Conservation (phyloP, 352 stramenopile genomes). For the Stephanocyclus meneghinianus region DNA sequence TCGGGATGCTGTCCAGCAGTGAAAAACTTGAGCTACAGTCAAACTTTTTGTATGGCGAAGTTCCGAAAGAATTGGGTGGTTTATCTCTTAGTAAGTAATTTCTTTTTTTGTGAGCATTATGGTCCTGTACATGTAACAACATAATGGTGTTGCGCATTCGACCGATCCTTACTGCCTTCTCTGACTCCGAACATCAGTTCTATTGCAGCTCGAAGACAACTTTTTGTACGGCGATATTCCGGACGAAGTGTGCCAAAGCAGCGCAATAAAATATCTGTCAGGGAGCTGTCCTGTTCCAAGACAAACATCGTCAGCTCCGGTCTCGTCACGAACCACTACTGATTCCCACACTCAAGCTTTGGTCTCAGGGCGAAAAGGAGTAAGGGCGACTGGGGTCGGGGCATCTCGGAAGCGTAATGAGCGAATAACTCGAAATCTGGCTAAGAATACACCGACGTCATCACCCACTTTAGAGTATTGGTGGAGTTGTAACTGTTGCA, state of each 20-base stretch:
- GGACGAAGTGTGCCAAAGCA: conserved; percentile 28
- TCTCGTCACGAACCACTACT: not conserved
- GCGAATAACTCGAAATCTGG: not conserved
- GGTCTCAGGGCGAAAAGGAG: not conserved
- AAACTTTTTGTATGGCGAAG: conserved; percentile 40
- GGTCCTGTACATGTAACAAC: too few relatives aligned
- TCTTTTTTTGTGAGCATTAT: conserved; percentile 3
- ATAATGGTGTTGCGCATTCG: conserved; percentile 6
- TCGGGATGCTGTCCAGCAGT: conserved; percentile 36
- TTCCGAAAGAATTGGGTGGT: conserved; percentile 35
- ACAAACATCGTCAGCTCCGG: conserved; percentile 9
- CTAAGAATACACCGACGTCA: conserved; percentile 16
- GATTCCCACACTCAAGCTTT: not conserved
- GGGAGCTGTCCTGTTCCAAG: conserved; percentile 25
- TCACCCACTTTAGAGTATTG: conserved; percentile 26
- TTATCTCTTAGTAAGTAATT: conserved; percentile 27
- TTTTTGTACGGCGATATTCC: conserved; percentile 47
- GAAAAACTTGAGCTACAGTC: conserved; percentile 46
- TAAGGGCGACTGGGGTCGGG: not conserved
- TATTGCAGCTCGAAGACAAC: conserved; percentile 48
- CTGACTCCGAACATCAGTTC: conserved; percentile 8
- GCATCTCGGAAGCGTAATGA: not conserved
- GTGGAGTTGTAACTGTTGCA: conserved; percentile 53
- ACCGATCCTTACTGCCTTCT: not conserved
- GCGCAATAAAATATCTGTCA: conserved; percentile 33